A percentile compares a stretch with the other conserved stretches of the same genome.
phyloP scores from a whole-genome alignment of 106 monocot genomes.

The Hemerocallis citrina region DNA sequence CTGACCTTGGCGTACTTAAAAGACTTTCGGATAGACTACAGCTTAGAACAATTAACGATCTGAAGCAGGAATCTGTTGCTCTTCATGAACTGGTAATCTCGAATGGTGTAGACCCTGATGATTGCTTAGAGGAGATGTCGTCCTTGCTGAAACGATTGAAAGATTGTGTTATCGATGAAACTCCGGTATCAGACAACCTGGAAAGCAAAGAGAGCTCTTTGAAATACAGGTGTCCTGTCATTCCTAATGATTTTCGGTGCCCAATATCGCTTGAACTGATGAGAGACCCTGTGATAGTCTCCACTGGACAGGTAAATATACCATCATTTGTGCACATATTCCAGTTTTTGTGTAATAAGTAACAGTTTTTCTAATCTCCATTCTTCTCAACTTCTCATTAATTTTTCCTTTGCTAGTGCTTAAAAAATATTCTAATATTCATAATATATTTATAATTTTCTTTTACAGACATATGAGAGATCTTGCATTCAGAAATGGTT shows the following conservation, averaged over 20 bases:
- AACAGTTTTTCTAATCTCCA: neutral
- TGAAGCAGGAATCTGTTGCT: constrained; percentile 55
- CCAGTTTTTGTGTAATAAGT: neutral
- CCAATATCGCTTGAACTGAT: constrained; percentile 79
- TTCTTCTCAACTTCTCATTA: too few species aligned
- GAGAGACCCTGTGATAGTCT: constrained; percentile 78
- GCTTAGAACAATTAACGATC: constrained; percentile 42
- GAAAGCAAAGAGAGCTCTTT: constrained; percentile 16
- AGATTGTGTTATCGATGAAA: constrained; percentile 26
- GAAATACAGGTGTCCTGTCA: constrained; percentile 47
- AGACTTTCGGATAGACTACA: constrained; percentile 58
- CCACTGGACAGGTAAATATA: constrained; percentile 54
- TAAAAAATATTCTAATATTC: too few species aligned
- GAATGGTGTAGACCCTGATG: constrained; percentile 26
- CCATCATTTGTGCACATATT: too few species aligned
- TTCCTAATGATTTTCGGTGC: constrained; percentile 79
- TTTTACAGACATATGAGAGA: constrained; percentile 71
- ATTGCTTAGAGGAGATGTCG: constrained; percentile 31
- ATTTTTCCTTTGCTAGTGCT: too few species aligned
- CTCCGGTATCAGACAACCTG: constrained; percentile 16
- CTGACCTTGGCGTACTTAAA: constrained; percentile 23
- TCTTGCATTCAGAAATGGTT: constrained; percentile 81
- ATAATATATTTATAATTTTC: too few species aligned
- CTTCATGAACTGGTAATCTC: constrained; percentile 45
- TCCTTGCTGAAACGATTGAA: constrained; percentile 42